phyloP scores from a whole-genome alignment of 306 rosid genomes.

The Abrus precatorius region DNA sequence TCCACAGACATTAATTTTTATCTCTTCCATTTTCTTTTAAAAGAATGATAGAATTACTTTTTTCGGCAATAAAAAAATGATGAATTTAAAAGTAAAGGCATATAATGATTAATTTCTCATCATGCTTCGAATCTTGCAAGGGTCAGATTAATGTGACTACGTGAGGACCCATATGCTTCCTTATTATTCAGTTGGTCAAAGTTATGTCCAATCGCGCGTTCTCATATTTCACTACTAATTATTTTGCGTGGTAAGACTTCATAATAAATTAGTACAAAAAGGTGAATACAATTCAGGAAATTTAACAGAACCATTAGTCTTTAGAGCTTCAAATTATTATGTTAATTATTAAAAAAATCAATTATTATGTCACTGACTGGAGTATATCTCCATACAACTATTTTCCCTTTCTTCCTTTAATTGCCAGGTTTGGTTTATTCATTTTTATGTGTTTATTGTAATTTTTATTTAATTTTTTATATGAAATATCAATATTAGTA shows the following conservation, averaged over 20 bases:
- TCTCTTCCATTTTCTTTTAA: conserved; percentile 33
- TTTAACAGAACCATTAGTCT: neutral
- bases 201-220: conserved; percentile 42
- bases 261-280: conserved; percentile 9
- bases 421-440: neutral
- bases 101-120: conserved; percentile 56
- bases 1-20: neutral
- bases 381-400: neutral
- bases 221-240: conserved; percentile 43
- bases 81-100: conserved; percentile 51
- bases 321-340: neutral
- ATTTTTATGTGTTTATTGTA: neutral
- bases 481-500: too few relatives aligned
- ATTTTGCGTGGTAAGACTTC: conserved; percentile 38
- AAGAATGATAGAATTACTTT: conserved; percentile 36
- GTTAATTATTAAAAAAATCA: neutral
- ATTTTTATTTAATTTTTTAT: too few relatives aligned
- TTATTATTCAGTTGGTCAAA: conserved; percentile 55
- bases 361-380: neutral
- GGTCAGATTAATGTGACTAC: conserved; percentile 62
- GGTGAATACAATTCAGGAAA: conserved; percentile 11
- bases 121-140: conserved; percentile 54
- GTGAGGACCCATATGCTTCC: conserved; percentile 62
- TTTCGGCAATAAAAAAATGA: neutral
- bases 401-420: conserved; percentile 9